phyloP scores from a whole-genome alignment of 1,139 yeast species.

The Ogataea hybrid region DNA sequence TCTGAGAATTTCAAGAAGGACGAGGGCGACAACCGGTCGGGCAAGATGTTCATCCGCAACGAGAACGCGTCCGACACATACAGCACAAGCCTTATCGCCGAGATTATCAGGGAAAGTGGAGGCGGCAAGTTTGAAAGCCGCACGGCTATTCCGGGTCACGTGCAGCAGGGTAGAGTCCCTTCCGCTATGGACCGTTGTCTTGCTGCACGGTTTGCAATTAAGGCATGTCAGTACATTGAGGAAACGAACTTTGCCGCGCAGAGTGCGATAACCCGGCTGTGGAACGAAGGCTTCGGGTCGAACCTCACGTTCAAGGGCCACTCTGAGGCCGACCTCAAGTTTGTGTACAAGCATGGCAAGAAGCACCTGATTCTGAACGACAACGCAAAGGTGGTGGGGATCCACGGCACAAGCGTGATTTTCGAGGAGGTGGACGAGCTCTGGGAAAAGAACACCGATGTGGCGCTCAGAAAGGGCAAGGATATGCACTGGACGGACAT shows the following conservation, averaged over 20 bases:
- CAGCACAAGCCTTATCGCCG: slow-evolving; percentile 64
- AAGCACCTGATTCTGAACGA: slow-evolving; percentile 26
- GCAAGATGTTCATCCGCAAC: slow-evolving; percentile 68
- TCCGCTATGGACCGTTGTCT: slow-evolving; percentile 73
- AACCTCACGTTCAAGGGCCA: slow-evolving; percentile 32
- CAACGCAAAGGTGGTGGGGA: slow-evolving; percentile 66
- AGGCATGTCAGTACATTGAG: slow-evolving; percentile 70
- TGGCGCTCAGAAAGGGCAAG: slow-evolving; percentile 61
- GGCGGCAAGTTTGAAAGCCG: slow-evolving; percentile 69
- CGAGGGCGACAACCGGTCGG: slow-evolving; percentile 78
- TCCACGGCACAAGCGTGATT: slow-evolving; percentile 60
- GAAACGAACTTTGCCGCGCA: slow-evolving; percentile 29
- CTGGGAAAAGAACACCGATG: slow-evolving; percentile 59
- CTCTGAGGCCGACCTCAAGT: slow-evolving; percentile 36
- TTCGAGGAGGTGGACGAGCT: slow-evolving; percentile 55
- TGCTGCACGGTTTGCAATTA: slow-evolving; percentile 68
- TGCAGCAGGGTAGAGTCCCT: slow-evolving; percentile 81
- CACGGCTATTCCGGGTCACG: slow-evolving; percentile 81
- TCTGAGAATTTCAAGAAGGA: too few relatives aligned
- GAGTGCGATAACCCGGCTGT: slow-evolving; percentile 26
- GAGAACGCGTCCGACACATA: slow-evolving; percentile 69
- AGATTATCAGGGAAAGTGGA: slow-evolving; percentile 65
- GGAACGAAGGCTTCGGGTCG: slow-evolving; percentile 36
- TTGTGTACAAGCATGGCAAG: slow-evolving; percentile 29
- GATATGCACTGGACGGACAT: slow-evolving; percentile 67